Percentiles rank a stretch among this genome's conserved stretches.
Evolutionary conservation across 441 rosid species (phyloP).

Genomic region (Melastoma candidum): DNA sequence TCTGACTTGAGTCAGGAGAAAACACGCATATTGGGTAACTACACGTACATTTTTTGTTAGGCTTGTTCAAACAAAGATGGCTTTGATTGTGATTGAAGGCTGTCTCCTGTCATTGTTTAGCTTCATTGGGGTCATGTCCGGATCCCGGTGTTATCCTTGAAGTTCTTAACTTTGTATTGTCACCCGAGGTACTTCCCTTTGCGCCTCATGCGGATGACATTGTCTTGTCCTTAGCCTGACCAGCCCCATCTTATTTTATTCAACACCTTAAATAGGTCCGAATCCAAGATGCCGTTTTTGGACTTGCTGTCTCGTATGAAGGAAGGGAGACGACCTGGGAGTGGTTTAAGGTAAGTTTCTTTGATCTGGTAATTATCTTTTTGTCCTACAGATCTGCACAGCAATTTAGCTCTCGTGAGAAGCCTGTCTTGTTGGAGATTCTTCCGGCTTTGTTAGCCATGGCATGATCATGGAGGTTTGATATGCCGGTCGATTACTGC

Average conservation of each 20-base stretch:
- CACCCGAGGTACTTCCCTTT: conserved; percentile 55
- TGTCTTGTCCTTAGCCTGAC: neutral
- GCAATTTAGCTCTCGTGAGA: neutral
- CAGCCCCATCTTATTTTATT: neutral
- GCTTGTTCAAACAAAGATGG: neutral
- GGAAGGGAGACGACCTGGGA: conserved; percentile 90
- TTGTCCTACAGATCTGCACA: neutral
- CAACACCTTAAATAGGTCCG: conserved; percentile 47
- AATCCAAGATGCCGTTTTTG: conserved; percentile 66
- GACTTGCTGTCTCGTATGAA: conserved; percentile 59
- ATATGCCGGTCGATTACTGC: conserved; percentile 14
- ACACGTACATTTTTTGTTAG: conserved; percentile 1
- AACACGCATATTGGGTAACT: conserved; percentile 71
- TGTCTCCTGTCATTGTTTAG: conserved; percentile 25
- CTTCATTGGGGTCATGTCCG: conserved; percentile 60
- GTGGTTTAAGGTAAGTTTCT: conserved; percentile 59
- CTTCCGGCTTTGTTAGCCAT: neutral
- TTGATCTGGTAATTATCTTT: neutral
- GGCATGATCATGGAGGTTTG: neutral
- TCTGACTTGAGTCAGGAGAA: conserved; percentile 93
- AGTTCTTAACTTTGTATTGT: conserved; percentile 62
- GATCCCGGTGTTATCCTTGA: conserved; percentile 56
- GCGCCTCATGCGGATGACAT: neutral
- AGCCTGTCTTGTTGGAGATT: neutral
- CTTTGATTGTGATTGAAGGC: conserved; percentile 10